phyloP scores from a whole-genome alignment of 2,329 filamentous ascomycete genomes.

The Alternaria dauci region DNA sequence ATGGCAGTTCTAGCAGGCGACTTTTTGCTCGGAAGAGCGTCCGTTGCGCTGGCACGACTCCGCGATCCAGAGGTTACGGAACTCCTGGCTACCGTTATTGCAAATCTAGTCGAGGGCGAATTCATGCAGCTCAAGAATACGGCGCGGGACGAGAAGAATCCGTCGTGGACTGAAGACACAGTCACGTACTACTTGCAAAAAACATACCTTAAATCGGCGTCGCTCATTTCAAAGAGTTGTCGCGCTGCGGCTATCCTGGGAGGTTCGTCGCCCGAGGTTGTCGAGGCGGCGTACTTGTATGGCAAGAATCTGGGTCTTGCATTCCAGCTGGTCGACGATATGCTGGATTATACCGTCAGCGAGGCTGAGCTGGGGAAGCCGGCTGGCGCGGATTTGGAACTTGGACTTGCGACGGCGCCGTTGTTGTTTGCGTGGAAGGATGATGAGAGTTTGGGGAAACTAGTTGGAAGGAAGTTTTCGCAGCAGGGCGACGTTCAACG shows the following conservation, averaged over 20 bases:
- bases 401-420: slow-evolving; percentile 92
- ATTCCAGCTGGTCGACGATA: slow-evolving; percentile 97
- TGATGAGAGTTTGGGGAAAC: slow-evolving; percentile 79
- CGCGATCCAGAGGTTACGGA: slow-evolving; percentile 95
- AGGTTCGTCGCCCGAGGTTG: slow-evolving; percentile 75
- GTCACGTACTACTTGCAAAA: slow-evolving; percentile 96
- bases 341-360: slow-evolving; percentile 93
- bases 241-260: slow-evolving; percentile 88
- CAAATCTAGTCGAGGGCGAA: slow-evolving; percentile 96
- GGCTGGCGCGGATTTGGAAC: slow-evolving; percentile 89
- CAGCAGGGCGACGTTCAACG: slow-evolving; percentile 82
- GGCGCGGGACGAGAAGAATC: slow-evolving; percentile 82
- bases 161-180: slow-evolving; percentile 86
- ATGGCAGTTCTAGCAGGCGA: slow-evolving; percentile 99
- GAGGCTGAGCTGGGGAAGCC: slow-evolving; percentile 91
- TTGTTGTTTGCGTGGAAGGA: slow-evolving; percentile 95
- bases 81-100: slow-evolving; percentile 92
- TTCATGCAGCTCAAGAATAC: slow-evolving; percentile 99
- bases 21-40: slow-evolving; percentile 90
- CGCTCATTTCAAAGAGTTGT: slow-evolving; percentile 94
- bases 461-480: slow-evolving; percentile 92
- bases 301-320: slow-evolving; percentile 93
- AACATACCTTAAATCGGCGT: slow-evolving; percentile 97
- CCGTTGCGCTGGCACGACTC: slow-evolving; percentile 88
- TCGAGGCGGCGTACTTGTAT: slow-evolving; percentile 90